These are phyloP conservation scores for Acer yangbiense DNA, from an alignment of 345 rosid genomes.

Conservation along the genomic window DNA sequence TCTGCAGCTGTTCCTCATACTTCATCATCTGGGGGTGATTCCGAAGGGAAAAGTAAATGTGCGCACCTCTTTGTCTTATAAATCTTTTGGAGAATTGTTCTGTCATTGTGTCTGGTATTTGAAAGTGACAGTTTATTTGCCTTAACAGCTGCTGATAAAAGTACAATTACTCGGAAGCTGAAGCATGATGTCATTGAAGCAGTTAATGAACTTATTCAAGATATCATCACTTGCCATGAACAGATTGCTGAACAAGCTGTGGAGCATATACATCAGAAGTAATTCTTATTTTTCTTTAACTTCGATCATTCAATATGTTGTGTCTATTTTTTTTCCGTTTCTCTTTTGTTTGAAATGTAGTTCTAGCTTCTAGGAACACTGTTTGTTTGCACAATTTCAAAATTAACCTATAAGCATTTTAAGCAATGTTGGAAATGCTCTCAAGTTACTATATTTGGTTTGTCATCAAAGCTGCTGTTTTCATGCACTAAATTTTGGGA, in stretches of 20 bases:
- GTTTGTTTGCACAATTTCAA: not conserved
- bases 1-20: conserved; percentile 65
- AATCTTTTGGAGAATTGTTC: conserved; percentile 13
- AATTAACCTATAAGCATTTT: not conserved
- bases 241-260: conserved; percentile 99
- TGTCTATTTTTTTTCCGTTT: not conserved
- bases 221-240: conserved; percentile 87
- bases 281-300: conserved; percentile 26
- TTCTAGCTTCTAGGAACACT: not conserved
- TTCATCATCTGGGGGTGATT: conserved; percentile 96
- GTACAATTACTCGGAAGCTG: conserved; percentile 80
- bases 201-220: conserved; percentile 89
- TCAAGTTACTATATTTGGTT: not conserved
- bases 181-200: conserved; percentile 99
- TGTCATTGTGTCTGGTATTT: conserved; percentile 1
- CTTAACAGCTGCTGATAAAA: conserved; percentile 86
- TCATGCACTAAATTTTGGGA: not conserved
- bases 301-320: conserved; percentile 3
- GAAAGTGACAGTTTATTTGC: conserved; percentile 28
- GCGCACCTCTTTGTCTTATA: conserved; percentile 11
- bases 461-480: not conserved
- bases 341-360: not conserved
- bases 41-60: conserved; percentile 98
- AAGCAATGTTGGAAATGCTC: not conserved
- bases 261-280: conserved; percentile 99